phyloP scores from a whole-genome alignment of 164 flowering plant genomes.

The Litsea cubeba region DNA sequence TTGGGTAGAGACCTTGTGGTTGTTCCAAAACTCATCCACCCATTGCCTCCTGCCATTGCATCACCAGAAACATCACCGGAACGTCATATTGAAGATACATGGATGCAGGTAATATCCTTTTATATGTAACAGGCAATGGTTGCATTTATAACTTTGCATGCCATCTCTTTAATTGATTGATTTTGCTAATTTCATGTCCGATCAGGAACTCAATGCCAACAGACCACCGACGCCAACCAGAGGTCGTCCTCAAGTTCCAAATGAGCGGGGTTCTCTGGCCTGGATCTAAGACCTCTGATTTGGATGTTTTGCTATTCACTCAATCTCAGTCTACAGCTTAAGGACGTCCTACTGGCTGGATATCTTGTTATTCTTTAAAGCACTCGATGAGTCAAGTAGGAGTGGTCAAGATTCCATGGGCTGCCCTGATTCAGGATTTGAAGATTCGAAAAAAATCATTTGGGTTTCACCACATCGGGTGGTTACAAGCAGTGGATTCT shows the following conservation, averaged over 20 bases:
- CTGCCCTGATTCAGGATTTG: conserved; percentile 2
- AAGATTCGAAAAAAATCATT: background rate
- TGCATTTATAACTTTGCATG: background rate
- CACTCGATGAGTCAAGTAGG: background rate
- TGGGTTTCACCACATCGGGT: background rate
- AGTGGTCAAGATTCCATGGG: background rate
- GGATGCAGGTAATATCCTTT: conserved; percentile 78
- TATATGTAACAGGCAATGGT: background rate
- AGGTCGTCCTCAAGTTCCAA: conserved; percentile 93
- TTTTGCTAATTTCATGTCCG: conserved; percentile 3
- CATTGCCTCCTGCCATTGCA: conserved; percentile 88
- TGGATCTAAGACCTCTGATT: conserved; percentile 88
- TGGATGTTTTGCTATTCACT: conserved; percentile 49
- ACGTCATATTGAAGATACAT: conserved; percentile 89
- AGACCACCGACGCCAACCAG: conserved; percentile 99
- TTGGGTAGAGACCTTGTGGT: conserved; percentile 99
- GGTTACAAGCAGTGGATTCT: background rate
- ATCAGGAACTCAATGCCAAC: conserved; percentile 96
- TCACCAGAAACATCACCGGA: conserved; percentile 95
- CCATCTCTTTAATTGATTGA: background rate
- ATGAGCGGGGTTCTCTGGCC: conserved; percentile 92
- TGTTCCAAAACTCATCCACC: conserved; percentile 98
- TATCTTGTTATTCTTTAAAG: conserved; percentile 28
- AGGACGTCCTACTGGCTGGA: conserved; percentile 29
- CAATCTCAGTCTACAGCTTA: background rate